Conservation (phyloP, 495 filamentous ascomycete species). For the Aspergillus cristatus region DNA sequence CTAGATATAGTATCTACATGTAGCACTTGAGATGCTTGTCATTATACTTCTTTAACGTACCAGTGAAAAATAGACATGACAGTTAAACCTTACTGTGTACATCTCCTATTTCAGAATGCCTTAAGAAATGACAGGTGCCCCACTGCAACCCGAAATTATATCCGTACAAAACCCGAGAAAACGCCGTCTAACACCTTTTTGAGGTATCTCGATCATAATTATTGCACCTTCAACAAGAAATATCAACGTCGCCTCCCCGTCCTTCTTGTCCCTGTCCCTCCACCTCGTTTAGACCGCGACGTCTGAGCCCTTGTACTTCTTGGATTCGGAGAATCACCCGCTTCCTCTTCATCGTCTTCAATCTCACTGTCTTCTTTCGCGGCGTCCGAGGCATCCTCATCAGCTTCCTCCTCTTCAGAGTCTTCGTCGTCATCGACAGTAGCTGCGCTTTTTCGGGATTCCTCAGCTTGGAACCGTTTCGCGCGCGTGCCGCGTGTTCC, state of each 20-base stretch:
- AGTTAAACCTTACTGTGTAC: no score
- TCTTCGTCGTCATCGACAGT: slow-evolving; percentile 33
- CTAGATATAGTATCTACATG: slow-evolving; percentile 35
- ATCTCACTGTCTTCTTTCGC: slow-evolving; percentile 17
- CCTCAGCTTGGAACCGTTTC: slow-evolving; percentile 31
- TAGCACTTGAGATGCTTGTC: slow-evolving; percentile 16
- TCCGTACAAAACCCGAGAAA: no score
- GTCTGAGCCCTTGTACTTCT: slow-evolving; percentile 33
- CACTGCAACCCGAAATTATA: no score
- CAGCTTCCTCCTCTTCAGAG: slow-evolving; percentile 35
- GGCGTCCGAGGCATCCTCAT: slow-evolving; percentile 25
- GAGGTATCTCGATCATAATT: background rate
- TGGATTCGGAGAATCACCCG: slow-evolving; percentile 25
- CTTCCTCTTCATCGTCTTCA: slow-evolving; percentile 32
- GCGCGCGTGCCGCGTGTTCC: slow-evolving; percentile 32
- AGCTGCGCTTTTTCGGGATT: slow-evolving; percentile 14
- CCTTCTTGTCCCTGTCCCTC: slow-evolving; percentile 23
- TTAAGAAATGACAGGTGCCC: background rate
- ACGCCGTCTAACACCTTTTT: no score
- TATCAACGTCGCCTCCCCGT: slow-evolving; percentile 28
- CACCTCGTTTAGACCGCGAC: slow-evolving; percentile 26
- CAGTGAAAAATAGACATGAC: no score
- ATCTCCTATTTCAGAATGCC: background rate
- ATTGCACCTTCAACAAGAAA: background rate
- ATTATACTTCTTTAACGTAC: no score